Base-by-base conservation (phyloP, 306 rosid species). In the Biancaea sappan region DNA sequence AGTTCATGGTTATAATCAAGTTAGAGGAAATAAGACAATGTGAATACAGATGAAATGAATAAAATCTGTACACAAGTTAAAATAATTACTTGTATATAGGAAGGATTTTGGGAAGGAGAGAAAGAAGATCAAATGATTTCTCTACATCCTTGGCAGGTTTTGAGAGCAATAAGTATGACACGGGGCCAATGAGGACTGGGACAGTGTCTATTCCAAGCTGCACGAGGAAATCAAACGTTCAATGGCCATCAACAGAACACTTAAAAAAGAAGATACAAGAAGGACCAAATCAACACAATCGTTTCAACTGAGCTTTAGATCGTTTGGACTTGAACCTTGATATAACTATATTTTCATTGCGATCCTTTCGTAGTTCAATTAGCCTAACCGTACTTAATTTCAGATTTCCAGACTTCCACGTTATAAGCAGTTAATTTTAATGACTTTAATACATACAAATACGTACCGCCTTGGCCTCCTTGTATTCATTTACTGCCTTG, bases 391-490 rank as follows among this genome's bases (percentile, higher is more conserved):
- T 13, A 47, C 13, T 31, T 21, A 34, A 69, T 38, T 53, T 11
- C 24, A 60, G 58, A 47, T 60, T 68, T 53, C n/a, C 24, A 60
- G 58, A 47, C 52, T 68, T 53, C n/a, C 10, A 16, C 2, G 26
- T 44, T 41, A 32, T 70, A 38, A 51, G 18, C 66, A 10, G 6
- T 18, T 34, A 56, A 21, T 3, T 60, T 47, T 29, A 71, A 51
- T 44, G 10, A 53, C 71, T 3, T 59, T 12, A 18, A 43, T 11
- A 15, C 43, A 41, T 6, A 56, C 6, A 44, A 12, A 67, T 6
- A 83, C 96, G 32, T 87, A 93, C 98, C 82, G 90, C 92, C 85
- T 93, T 93, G 75, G 98, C 98, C 79, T 93, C 98, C 90, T 93
- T 88, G 93, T 88, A 93, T 71, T 93, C 98, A 1, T 84, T 80